Conservation (phyloP, 164 flowering plant species). For the Macadamia integrifolia region DNA sequence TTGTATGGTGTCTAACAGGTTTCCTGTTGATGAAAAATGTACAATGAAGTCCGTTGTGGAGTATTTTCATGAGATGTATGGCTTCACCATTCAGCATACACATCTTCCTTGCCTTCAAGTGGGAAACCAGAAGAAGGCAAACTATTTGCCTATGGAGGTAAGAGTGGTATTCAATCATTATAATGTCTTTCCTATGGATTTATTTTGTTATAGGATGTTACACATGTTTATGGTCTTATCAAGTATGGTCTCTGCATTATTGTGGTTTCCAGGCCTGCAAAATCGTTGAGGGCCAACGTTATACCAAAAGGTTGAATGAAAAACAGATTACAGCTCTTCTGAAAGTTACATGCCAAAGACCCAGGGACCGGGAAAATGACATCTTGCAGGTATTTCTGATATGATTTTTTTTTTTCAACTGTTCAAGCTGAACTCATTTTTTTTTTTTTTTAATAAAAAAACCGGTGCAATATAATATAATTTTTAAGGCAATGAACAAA, state of each 20-base stretch:
- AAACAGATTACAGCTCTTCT: constrained; percentile 71
- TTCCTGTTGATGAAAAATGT: constrained; percentile 55
- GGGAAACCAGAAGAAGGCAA: constrained; percentile 64
- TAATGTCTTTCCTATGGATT: background rate
- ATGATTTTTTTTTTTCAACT: background rate
- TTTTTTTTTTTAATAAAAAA: too few relatives aligned
- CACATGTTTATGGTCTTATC: constrained; percentile 1
- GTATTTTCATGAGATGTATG: constrained; percentile 67
- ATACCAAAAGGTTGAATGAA: constrained; percentile 77
- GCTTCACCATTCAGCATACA: constrained; percentile 53
- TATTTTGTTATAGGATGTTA: background rate
- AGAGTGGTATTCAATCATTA: background rate
- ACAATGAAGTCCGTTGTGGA: constrained; percentile 66
- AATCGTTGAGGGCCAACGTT: constrained; percentile 78
- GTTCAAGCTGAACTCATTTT: too few relatives aligned
- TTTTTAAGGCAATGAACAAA: too few relatives aligned
- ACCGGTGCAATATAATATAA: too few relatives aligned
- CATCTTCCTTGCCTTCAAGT: constrained; percentile 73
- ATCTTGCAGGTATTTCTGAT: constrained; percentile 48
- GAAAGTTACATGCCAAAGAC: constrained; percentile 82
- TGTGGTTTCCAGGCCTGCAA: constrained; percentile 59
- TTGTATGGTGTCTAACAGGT: constrained; percentile 22
- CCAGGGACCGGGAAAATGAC: constrained; percentile 64
- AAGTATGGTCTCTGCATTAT: constrained; percentile 4
- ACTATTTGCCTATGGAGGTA: constrained; percentile 80